phyloP scores from a whole-genome alignment of 805 yeast genomes.

The Nakazawaea populi region DNA sequence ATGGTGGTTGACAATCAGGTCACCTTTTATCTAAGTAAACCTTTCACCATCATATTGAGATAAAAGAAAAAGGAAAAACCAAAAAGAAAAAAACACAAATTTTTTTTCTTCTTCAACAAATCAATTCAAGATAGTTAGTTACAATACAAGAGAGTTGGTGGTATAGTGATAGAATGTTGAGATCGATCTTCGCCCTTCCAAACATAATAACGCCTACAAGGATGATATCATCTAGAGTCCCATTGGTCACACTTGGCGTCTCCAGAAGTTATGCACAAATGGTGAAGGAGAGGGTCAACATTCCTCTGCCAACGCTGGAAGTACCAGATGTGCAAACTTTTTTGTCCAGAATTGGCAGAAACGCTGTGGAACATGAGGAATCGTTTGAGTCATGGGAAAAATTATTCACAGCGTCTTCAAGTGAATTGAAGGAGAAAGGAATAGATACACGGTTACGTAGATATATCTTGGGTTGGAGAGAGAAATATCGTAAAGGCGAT shows the following conservation, averaged over 20 bases:
- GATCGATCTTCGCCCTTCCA: neutral
- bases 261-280: conserved; percentile 2
- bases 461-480: conserved; percentile 68
- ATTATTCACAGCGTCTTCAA: conserved; percentile 51
- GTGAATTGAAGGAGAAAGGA: conserved; percentile 66
- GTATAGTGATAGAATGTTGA: neutral
- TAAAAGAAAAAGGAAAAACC: neutral
- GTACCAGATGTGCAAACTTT: conserved; percentile 73
- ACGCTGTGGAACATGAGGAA: conserved; percentile 59
- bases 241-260: no score
- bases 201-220: neutral
- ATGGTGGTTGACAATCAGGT: no score
- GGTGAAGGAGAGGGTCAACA: conserved; percentile 1
- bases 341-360: conserved; percentile 73
- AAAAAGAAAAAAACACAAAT: neutral
- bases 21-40: no score
- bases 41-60: no score
- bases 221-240: neutral
- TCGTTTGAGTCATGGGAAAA: conserved; percentile 68
- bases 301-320: conserved; percentile 45
- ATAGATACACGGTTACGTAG: conserved; percentile 67
- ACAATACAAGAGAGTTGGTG: neutral
- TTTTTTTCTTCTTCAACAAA: no score
- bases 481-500: conserved; percentile 55
- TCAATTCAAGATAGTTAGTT: no score